Evolutionary conservation across 108 stramenopile species (phyloP), one percentile per base, ranked within the genome.

Genomic region (Nitzschia sp.): DNA sequence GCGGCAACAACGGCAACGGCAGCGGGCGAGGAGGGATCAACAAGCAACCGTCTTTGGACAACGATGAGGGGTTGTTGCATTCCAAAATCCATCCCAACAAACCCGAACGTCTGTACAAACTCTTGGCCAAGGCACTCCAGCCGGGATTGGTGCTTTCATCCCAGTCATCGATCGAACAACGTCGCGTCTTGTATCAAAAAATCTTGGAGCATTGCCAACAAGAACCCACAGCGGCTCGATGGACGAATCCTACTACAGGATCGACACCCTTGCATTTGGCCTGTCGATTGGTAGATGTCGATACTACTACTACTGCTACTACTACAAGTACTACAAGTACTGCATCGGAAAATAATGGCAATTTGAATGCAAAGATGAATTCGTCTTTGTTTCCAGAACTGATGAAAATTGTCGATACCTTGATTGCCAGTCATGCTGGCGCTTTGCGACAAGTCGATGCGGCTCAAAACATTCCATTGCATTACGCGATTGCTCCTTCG

Each of bases 261-360:
- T 72, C 73, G 3, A 92, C 91, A 17, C 88, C 91, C 0, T 76
- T 92, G 22, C 91, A 92, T 56, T 53, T 89, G 76, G 87, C 85
- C 4, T 82, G 85, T 52, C 41, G 63, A 41, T 67, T 83, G 9
- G 53, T 89, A 32, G 82, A 80, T 57, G 26, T 73, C 9, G 71
- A 68, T 45, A 46, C 61, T 22, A 44, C 26, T 8, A 21, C 19
- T 44, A 16, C 31, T 13, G 38, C 6, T 41, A 6, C 6, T 6
- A 41, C 38, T 13, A n/a, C n/a, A n/a, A n/a, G n/a, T n/a, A n/a
- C n/a, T n/a, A n/a, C n/a, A n/a, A n/a, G n/a, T n/a, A n/a, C n/a
- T n/a, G n/a, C n/a, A n/a, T n/a, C n/a, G n/a, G n/a, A n/a, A n/a
- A n/a, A n/a, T n/a, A n/a, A n/a, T n/a, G n/a, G n/a, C n/a, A n/a